Evolutionary conservation across 192 early-diverging fungal species (phyloP).

Genomic region (Umbelopsis isabellina): DNA sequence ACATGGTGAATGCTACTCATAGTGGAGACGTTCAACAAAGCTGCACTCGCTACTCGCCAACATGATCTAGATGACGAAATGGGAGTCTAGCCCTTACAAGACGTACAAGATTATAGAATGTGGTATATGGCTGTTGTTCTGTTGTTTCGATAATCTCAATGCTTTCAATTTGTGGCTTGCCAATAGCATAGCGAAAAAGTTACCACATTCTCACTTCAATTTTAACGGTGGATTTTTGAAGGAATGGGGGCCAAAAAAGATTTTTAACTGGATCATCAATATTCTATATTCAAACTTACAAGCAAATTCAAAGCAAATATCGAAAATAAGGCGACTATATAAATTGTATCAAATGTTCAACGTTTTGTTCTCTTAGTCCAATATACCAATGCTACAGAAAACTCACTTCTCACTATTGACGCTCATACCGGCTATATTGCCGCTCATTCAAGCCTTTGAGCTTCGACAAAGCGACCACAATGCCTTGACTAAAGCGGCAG

Average conservation of each 20-base stretch:
- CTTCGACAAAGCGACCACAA: neutral
- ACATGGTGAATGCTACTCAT: too few species aligned
- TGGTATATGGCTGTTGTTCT: too few species aligned
- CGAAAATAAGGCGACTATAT: slow-evolving; percentile 7
- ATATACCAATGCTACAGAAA: slow-evolving; percentile 4
- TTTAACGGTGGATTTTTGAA: slow-evolving; percentile 22
- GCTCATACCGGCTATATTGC: slow-evolving; percentile 3
- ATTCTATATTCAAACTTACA: too few species aligned
- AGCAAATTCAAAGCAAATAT: neutral
- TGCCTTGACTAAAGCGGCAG: neutral
- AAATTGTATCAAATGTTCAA: neutral
- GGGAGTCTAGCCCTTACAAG: too few species aligned
- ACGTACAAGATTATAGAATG: too few species aligned
- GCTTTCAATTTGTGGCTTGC: too few species aligned
- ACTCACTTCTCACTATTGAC: neutral
- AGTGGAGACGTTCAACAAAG: too few species aligned
- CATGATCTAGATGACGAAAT: too few species aligned
- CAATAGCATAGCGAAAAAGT: too few species aligned
- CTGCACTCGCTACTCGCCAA: too few species aligned
- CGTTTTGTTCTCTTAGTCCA: neutral
- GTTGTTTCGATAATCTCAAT: too few species aligned
- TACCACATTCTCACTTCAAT: slow-evolving; percentile 15
- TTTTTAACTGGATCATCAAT: neutral
- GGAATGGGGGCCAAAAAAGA: slow-evolving; percentile 6
- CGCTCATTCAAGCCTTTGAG: slow-evolving; percentile 17